These are phyloP conservation scores for Pleurotus tuber-regium DNA, from an alignment of 768 basidiomycete species.

Conservation along the genomic window DNA sequence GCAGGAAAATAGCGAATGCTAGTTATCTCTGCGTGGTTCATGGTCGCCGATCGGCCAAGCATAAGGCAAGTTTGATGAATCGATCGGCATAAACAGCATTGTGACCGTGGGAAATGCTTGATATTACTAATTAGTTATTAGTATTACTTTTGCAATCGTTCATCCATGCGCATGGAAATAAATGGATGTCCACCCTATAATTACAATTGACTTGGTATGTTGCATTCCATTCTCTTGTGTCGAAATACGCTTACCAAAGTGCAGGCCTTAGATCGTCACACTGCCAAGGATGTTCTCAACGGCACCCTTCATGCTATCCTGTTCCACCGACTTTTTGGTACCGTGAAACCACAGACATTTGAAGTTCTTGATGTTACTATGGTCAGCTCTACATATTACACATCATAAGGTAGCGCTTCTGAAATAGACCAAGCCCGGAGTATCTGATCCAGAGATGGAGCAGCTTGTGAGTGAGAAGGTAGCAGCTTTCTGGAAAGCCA, in stretches of 20 bases:
- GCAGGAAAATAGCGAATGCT: too few relatives aligned
- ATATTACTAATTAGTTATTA: too few relatives aligned
- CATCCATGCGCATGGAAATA: too few relatives aligned
- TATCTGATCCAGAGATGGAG: constrained; percentile 71
- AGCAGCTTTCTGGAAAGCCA: constrained; percentile 72
- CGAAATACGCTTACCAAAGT: neutral
- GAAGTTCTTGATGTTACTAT: constrained; percentile 85
- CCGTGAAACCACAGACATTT: constrained; percentile 70
- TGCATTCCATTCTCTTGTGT: neutral
- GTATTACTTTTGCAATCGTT: too few relatives aligned
- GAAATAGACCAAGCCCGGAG: constrained; percentile 56
- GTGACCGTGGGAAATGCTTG: too few relatives aligned
- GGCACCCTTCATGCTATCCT: constrained; percentile 80
- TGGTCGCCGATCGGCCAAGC: too few relatives aligned
- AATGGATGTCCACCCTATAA: constrained; percentile 32
- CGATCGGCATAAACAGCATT: too few relatives aligned
- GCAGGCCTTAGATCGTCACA: constrained; percentile 71
- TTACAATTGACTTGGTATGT: constrained; percentile 49
- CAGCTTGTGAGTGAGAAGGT: constrained; percentile 74
- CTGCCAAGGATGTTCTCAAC: constrained; percentile 69
- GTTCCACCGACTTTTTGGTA: constrained; percentile 82
- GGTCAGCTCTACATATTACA: constrained; percentile 40
- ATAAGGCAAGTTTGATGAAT: too few relatives aligned
- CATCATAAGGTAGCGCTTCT: neutral
- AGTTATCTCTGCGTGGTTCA: too few relatives aligned